Evolutionary conservation across 1,284 basidiomycete genomes (phyloP), one percentile per base, ranked within the genome.

Genomic region (Vanrija humicola): DNA sequence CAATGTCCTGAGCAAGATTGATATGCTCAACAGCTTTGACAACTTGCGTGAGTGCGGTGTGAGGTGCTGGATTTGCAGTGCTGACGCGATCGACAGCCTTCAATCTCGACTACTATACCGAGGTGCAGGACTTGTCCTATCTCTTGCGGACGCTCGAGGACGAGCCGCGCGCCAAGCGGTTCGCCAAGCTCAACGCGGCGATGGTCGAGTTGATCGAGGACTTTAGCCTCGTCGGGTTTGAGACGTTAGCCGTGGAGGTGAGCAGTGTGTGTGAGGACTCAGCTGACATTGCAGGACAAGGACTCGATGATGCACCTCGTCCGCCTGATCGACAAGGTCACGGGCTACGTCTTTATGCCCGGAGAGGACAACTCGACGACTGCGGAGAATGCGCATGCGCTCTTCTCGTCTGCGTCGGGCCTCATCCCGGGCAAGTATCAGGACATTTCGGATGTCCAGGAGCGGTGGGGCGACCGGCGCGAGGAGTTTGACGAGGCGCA

Each of bases 51-150:
- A 66, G 79, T 73, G 25, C n/a, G n/a, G 18, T 10, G 25, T 19
- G 18, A 21, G 21, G 21, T 43, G 2, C 8, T 28, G 23, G 2
- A n/a, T 10, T 16, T 29, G 6, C 10, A 3, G 23, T 28, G n/a
- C 34, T 49, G 5, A 38, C 49, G 58, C 48, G 50, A 21, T 64
- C 48, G 50, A 21, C 65, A 95, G 93, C 93, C 39, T 98, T 98
- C 80, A 96, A 95, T 68, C 85, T 98, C 43, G 91, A 95, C 64
- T 99, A 91, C 74, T 98, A 98, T 73, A 98, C 96, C 42, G 91
- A 98, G 75, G 95, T 96, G 0, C 93, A 97, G 76, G 94, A 99
- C 73, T 81, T 99, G 0, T 87, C 87, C 0, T 89, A 98, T 73
- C 83, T 99, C 6, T 83, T 90, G 62, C 88, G 86, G 56, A 79